Conservation (phyloP, 257 asterid species). For the Capsicum pubescens region DNA sequence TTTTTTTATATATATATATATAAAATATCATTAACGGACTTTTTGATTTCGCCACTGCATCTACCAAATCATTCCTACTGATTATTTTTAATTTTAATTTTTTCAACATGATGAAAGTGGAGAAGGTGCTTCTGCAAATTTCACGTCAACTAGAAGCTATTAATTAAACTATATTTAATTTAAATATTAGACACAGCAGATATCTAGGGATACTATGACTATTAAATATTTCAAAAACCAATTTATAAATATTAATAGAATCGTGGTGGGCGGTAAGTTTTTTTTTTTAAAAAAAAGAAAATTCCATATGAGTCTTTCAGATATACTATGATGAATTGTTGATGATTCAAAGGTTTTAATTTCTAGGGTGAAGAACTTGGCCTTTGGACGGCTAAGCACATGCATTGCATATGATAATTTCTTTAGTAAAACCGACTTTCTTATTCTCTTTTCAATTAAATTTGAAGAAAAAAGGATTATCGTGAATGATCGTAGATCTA, state of each 20-base stretch:
- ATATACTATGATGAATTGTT: slow-evolving; percentile 32
- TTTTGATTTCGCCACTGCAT: too few species aligned
- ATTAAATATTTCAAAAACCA: slow-evolving; percentile 35
- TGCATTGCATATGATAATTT: slow-evolving; percentile 53
- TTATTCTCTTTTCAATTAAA: not conserved
- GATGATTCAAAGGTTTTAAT: slow-evolving; percentile 23
- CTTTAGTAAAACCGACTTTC: slow-evolving; percentile 47
- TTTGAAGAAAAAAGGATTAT: not conserved
- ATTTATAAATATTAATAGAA: slow-evolving; percentile 52
- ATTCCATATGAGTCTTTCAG: slow-evolving; percentile 35
- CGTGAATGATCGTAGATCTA: not conserved
- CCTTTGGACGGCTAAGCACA: slow-evolving; percentile 44
- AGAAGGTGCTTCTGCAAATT: slow-evolving; percentile 29
- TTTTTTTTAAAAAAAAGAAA: not conserved
- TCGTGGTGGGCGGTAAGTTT: slow-evolving; percentile 24
- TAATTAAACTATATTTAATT: slow-evolving; percentile 33
- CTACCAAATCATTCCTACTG: slow-evolving; percentile 15
- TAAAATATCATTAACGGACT: too few species aligned
- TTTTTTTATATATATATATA: too few species aligned
- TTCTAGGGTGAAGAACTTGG: slow-evolving; percentile 27
- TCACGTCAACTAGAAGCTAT: slow-evolving; percentile 38
- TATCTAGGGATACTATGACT: slow-evolving; percentile 67
- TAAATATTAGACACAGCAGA: slow-evolving; percentile 55
- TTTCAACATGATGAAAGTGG: not conserved
- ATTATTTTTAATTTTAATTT: not conserved